Base-by-base conservation (phyloP, 169 alveolate species). In the Miamiensis avidus region DNA sequence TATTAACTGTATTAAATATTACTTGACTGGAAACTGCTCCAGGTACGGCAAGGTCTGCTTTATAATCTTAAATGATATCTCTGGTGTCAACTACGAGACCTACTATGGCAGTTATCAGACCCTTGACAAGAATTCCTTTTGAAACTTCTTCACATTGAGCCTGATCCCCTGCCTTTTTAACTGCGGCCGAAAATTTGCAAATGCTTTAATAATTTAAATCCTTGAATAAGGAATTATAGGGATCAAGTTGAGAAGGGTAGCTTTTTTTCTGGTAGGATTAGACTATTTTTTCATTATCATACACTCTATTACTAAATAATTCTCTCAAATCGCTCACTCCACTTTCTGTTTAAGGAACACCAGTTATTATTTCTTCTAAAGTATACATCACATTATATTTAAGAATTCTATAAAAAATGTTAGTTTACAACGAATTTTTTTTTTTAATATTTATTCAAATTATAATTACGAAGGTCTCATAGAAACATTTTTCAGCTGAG, bases 401-500 rank as follows among this genome's bases (percentile, higher is more conserved):
- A 49, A 64, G 28, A 20, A 79, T 34, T 1, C 29, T 1, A 0
- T 65, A 4, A 28, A 0, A 49, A 65, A 16, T n/a, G n/a, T n/a
- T 73, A 15, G 25, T n/a, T 73, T 73, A n/a, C 6, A 49, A 11
- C 6, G 1, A 75, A 28, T 75, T 28, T 1, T 75, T 75, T 29
- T 28, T 75, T 30, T 29, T 25, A 31, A 31, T 77, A 31, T 29
- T 15, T 75, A 76, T 31, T 33, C 26, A 31, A 20, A 16, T 77
- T 32, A 49, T 79, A 49, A 34, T 27, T 79, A 79, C 31, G 84
- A 49, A 0, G 84, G 84, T 34, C 84, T 31, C 26, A 49, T 25
- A 0, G 76, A 79, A 25, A 79, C 64, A 32, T 34, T 29, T 72
- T 32, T 79, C 20, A 34, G 64, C 28, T 79, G 84, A 25, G 34